These are phyloP conservation scores for Ogataea dorogensis DNA, from an alignment of 805 yeast genomes.

Conservation along the genomic window DNA sequence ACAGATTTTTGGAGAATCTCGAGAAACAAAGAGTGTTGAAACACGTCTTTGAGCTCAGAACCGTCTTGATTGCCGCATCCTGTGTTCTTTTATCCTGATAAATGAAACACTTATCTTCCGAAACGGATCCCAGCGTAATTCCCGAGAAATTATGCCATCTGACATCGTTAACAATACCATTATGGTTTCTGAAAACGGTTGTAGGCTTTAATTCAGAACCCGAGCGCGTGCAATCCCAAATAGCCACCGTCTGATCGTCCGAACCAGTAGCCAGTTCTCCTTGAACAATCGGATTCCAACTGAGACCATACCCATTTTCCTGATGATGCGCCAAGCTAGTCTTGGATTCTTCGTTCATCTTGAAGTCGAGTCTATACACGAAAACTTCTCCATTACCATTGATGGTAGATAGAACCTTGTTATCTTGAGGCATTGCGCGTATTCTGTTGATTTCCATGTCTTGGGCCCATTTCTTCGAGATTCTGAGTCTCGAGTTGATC, in stretches of 20 bases:
- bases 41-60: conserved; percentile 34
- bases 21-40: conserved; percentile 69
- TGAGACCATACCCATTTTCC: conserved; percentile 72
- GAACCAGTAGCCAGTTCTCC: conserved; percentile 60
- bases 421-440: conserved; percentile 63
- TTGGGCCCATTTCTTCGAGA: conserved; percentile 59
- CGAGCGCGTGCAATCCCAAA: conserved; percentile 50
- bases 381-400: conserved; percentile 63
- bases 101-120: conserved; percentile 61
- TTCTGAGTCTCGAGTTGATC: conserved; percentile 55
- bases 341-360: conserved; percentile 21
- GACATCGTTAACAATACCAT: conserved; percentile 69
- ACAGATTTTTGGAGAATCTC: conserved; percentile 53
- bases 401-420: conserved; percentile 58
- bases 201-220: conserved; percentile 24
- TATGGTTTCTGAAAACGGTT: conserved; percentile 39
- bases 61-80: conserved; percentile 24
- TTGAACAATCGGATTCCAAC: conserved; percentile 53
- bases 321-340: conserved; percentile 49
- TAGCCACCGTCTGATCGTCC: conserved; percentile 62
- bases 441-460: conserved; percentile 71
- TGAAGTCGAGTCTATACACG: conserved; percentile 43
- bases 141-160: conserved; percentile 62
- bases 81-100: conserved; percentile 52
- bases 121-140: conserved; percentile 63